Conservation (phyloP, 352 stramenopile species). For the Thalassiosira livingstoniorum region DNA sequence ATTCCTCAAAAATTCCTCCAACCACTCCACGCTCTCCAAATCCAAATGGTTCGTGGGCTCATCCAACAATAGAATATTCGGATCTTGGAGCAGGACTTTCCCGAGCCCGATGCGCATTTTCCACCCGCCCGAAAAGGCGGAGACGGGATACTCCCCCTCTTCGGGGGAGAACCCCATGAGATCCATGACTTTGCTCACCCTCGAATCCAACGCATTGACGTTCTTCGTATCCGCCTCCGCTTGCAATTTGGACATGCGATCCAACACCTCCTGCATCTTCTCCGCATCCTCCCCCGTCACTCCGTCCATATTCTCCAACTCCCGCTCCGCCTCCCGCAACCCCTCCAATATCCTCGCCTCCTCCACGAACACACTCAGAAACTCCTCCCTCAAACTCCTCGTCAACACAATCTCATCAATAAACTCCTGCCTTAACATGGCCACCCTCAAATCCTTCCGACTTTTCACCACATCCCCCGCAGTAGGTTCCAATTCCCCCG, state of each 20-base stretch:
- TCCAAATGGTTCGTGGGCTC: conserved; percentile 91
- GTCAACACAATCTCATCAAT: conserved; percentile 85
- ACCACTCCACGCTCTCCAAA: conserved; percentile 96
- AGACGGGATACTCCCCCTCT: conserved; percentile 82
- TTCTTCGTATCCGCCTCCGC: conserved; percentile 84
- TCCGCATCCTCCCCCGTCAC: conserved; percentile 60
- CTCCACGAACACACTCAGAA: conserved; percentile 87
- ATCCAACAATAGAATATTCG: conserved; percentile 87
- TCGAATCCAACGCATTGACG: conserved; percentile 84
- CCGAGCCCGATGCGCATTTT: conserved; percentile 91
- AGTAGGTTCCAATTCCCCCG: conserved; percentile 88
- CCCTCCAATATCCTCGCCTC: conserved; percentile 81
- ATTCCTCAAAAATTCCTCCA: conserved; percentile 96
- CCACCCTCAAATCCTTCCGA: conserved; percentile 81
- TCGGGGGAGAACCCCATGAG: conserved; percentile 87
- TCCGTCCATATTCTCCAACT: conserved; percentile 70
- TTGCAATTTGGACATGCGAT: conserved; percentile 87
- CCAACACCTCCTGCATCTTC: conserved; percentile 87
- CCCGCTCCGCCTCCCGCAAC: conserved; percentile 71
- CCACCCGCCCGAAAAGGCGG: conserved; percentile 89
- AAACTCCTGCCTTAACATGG: conserved; percentile 89
- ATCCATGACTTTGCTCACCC: conserved; percentile 88
- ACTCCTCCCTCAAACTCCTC: conserved; percentile 86
- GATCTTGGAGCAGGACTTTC: conserved; percentile 85
- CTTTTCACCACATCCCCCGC: conserved; percentile 88